A percentile compares a stretch with the other conserved stretches of the same genome.
Conservation (phyloP, 495 filamentous ascomycete genomes). For the Penicillium arizonense region DNA sequence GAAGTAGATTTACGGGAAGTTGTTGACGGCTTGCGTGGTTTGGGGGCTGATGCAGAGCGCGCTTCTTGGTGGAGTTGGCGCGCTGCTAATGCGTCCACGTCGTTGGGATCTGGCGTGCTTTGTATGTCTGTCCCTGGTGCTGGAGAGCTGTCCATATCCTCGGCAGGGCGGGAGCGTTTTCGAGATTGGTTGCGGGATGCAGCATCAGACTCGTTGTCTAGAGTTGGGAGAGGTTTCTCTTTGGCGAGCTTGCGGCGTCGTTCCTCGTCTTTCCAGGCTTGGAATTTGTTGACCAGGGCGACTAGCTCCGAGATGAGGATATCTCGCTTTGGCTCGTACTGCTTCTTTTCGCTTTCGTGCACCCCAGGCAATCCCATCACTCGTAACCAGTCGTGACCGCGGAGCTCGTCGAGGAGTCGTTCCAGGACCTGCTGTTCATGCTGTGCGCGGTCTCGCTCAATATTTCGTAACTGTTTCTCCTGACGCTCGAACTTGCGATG, state of each 20-base stretch:
- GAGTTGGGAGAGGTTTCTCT: constrained; percentile 49
- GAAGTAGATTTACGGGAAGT: constrained; percentile 9
- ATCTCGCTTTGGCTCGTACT: constrained; percentile 80
- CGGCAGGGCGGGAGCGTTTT: constrained; percentile 20
- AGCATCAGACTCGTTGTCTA: constrained; percentile 10
- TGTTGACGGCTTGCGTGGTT: constrained; percentile 26
- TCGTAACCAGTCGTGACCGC: constrained; percentile 89
- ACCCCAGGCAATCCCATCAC: constrained; percentile 89
- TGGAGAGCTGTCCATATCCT: constrained; percentile 20
- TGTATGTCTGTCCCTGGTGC: constrained; percentile 29
- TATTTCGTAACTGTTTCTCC: constrained; percentile 90
- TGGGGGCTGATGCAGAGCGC: constrained; percentile 36
- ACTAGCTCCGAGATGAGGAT: constrained; percentile 81
- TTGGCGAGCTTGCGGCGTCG: constrained; percentile 71
- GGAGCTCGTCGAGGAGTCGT: constrained; percentile 79
- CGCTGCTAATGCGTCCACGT: constrained; percentile 71
- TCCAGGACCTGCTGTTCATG: constrained; percentile 90
- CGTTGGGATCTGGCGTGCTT: constrained; percentile 60
- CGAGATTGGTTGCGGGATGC: constrained; percentile 21
- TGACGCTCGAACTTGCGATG: constrained; percentile 80
- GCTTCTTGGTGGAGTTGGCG: constrained; percentile 75
- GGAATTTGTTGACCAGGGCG: constrained; percentile 80
- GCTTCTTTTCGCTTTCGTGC: constrained; percentile 77
- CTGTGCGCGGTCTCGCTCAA: constrained; percentile 86
- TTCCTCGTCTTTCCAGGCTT: constrained; percentile 85